These are phyloP conservation scores for Suillus tomentosus DNA, from an alignment of 768 basidiomycete species.

Conservation along the genomic window DNA sequence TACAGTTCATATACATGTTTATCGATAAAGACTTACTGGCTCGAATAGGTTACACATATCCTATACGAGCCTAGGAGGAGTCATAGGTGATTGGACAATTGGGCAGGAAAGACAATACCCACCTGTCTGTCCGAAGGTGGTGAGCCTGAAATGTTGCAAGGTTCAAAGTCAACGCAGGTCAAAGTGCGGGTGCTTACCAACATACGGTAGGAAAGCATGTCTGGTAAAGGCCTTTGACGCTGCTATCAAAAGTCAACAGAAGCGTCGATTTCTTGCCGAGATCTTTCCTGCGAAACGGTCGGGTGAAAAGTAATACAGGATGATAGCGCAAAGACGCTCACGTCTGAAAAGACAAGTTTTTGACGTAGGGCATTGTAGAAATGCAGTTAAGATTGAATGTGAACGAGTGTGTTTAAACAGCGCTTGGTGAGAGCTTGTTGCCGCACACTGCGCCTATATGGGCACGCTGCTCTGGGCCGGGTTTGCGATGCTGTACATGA, in stretches of 20 bases:
- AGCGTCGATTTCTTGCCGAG: background rate
- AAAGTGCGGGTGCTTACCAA: background rate
- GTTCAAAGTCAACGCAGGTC: background rate
- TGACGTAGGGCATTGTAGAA: background rate
- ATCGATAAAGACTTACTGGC: background rate
- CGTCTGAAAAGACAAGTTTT: slow-evolving; percentile 4
- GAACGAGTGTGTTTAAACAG: too few species aligned
- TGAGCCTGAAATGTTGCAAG: background rate
- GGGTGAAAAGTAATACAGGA: background rate
- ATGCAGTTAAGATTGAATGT: background rate
- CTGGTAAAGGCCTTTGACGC: background rate
- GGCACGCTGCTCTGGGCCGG: background rate
- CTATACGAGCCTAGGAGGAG: background rate
- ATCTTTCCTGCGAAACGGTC: background rate
- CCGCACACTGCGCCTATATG: background rate
- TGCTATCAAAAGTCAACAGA: background rate
- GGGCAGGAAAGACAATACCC: background rate
- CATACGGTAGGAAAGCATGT: background rate
- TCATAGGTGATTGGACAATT: background rate
- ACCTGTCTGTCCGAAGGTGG: background rate
- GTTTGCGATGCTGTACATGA: background rate
- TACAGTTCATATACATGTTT: background rate
- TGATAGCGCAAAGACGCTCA: background rate
- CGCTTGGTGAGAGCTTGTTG: too few species aligned
- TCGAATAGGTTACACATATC: background rate